Evolutionary conservation across 2,329 filamentous ascomycete genomes (phyloP), one percentile per base, ranked within the genome.

Genomic region (Periconia digitata): DNA sequence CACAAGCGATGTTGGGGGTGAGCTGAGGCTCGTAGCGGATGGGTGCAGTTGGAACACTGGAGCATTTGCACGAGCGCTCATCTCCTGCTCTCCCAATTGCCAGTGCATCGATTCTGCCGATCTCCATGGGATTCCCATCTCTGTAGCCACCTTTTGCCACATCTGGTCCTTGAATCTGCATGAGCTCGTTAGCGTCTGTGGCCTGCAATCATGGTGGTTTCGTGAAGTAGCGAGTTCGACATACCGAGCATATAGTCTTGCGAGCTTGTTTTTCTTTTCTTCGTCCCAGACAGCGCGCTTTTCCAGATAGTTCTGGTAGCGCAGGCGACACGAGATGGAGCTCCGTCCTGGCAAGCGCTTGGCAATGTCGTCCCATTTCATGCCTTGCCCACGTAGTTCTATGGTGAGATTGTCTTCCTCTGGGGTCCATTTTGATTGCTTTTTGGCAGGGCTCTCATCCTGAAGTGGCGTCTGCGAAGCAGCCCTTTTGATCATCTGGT

Each of bases 291-390:
- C 90, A 62, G 89, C 91, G 48, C 91, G 82, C 64, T 91, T 83
- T 72, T 99, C 94, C 44, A 96, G 83, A 69, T 97, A 97, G 70
- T 99, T 99, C 65, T 97, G 92, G 71, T 96, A 97, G 67, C 96
- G 91, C 43, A 97, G 79, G 37, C 92, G 86, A 72, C 92, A 97
- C 62, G 91, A 95, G 64, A 96, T 96, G 48, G 91, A 87, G 72
- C 91, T 96, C 60, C 94, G 84, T 53, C 92, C 92, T 2, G 91
- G 92, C 42, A 97, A 77, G 46, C 87, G 84, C 76, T 92, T 95
- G 53, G 90, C 95, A 63, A 97, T 96, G 72, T 97, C 92, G 68
- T 97, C 92, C 94, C 92, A 97, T 70, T 97, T 97, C 90, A 96
- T 96, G 8, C 90, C 89, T 60, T 86, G 86, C 32, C 90, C 90